Evolutionary conservation across 805 yeast genomes (phyloP).

Genomic region (Suhomyces canberraensis): DNA sequence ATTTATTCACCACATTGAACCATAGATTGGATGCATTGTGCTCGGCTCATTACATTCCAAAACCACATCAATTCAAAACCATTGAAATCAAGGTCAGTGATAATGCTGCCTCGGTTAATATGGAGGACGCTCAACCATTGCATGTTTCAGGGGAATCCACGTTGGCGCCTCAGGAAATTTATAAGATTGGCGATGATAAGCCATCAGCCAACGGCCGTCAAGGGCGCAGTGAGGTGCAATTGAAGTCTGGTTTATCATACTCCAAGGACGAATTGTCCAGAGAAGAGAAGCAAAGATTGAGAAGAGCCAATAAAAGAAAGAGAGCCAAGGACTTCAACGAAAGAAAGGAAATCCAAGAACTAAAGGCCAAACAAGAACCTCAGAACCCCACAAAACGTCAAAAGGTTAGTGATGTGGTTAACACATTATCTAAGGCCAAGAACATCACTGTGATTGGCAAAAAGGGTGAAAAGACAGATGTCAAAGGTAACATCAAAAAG

Average conservation of each 20-base stretch:
- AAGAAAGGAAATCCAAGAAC: slow-evolving; percentile 26
- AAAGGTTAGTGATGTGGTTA: slow-evolving; percentile 61
- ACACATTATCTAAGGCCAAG: slow-evolving; percentile 67
- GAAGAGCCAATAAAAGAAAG: slow-evolving; percentile 84
- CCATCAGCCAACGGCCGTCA: slow-evolving; percentile 26
- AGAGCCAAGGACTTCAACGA: slow-evolving; percentile 53
- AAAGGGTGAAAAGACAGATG: slow-evolving; percentile 71
- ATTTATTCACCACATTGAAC: slow-evolving; percentile 56
- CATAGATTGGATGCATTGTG: slow-evolving; percentile 83
- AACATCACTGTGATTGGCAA: slow-evolving; percentile 76
- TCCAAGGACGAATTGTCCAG: slow-evolving; percentile 78
- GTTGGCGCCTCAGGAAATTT: slow-evolving; percentile 94
- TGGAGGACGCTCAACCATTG: slow-evolving; percentile 97
- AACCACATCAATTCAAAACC: slow-evolving; percentile 70
- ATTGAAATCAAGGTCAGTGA: slow-evolving; percentile 70
- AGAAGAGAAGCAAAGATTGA: slow-evolving; percentile 81
- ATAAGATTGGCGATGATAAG: slow-evolving; percentile 47
- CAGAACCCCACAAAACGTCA: slow-evolving; percentile 44
- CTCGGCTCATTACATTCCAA: slow-evolving; percentile 94
- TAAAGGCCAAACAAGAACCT: slow-evolving; percentile 24
- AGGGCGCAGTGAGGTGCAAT: slow-evolving; percentile 53
- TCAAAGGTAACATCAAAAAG: slow-evolving; percentile 62
- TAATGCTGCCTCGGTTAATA: slow-evolving; percentile 68
- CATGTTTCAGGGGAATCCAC: slow-evolving; percentile 68
- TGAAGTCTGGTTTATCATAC: slow-evolving; percentile 76